Percentiles rank a stretch among this genome's conserved stretches.
phyloP scores from a whole-genome alignment of 192 early-diverging fungal species.

The Lobulomyces angularis region DNA sequence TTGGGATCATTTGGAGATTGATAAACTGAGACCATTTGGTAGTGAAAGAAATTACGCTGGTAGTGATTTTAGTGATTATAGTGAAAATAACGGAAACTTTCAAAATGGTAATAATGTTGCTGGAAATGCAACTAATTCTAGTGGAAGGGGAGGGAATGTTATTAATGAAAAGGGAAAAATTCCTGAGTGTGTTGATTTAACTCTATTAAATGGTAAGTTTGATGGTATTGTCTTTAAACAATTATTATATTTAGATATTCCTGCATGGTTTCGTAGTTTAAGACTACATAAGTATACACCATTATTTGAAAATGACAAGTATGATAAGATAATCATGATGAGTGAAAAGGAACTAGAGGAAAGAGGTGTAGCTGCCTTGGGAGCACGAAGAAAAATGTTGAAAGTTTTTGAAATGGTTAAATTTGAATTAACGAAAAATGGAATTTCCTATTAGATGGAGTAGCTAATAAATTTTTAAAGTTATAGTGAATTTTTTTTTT shows the following conservation, averaged over 20 bases:
- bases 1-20: background rate
- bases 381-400: conserved; percentile 89
- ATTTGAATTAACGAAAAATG: conserved; percentile 16
- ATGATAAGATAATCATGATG: conserved; percentile 80
- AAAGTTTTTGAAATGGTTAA: conserved; percentile 85
- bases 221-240: background rate
- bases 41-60: background rate
- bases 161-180: conserved; percentile 63
- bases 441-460: too few relatives aligned
- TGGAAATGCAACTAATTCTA: background rate
- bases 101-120: conserved; percentile 1
- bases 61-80: background rate
- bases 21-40: background rate
- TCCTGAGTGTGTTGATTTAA: conserved; percentile 62
- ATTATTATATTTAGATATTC: conserved; percentile 57
- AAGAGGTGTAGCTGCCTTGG: conserved; percentile 82
- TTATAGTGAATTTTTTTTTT: too few relatives aligned
- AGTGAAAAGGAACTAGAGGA: conserved; percentile 66
- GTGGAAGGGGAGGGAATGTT: conserved; percentile 4
- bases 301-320: conserved; percentile 74
- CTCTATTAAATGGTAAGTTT: conserved; percentile 51
- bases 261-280: conserved; percentile 80
- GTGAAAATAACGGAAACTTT: conserved; percentile 4
- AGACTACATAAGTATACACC: conserved; percentile 93
- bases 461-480: too few relatives aligned